Evolutionary conservation across 352 stramenopile genomes (phyloP), one percentile per base, ranked within the genome.

Genomic region (Phytophthora tubulina): DNA sequence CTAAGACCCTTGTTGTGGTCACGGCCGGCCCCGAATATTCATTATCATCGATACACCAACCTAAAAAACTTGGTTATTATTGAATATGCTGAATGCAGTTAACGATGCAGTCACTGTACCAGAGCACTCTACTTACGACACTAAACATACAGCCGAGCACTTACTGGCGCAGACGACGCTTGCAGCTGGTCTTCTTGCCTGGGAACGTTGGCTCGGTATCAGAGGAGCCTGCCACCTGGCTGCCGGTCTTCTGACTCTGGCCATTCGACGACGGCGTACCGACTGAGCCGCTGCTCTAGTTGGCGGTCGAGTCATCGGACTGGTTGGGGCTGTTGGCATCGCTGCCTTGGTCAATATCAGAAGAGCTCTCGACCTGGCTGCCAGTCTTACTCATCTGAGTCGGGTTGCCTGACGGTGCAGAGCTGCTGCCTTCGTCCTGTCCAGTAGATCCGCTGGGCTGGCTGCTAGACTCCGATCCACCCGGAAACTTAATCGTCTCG

Each of bases 161-260:
- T 66, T 72, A 72, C 31, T 64, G 55, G 15, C 62, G 62, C 6
- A 70, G 53, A 63, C 67, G 67, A 21, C 60, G 60, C 54, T 75
- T 75, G 67, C 67, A 75, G 59, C 66, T 63, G 39, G 44, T 63
- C 10, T 50, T 54, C 4, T 54, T 55, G 30, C 51, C 50, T 3
- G 57, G 58, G 44, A 64, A 39, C 13, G 30, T 63, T 30, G 66
- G 57, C 17, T 67, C 56, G 8, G 58, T 32, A 7, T 14, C 36
- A 48, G 65, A 73, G 13, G 65, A 68, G 14, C 56, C 65, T 5
- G 49, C 39, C 57, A 68, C 50, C n/a, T 67, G 56, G 30, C 65
- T 73, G 57, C 42, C 65, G 4, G 41, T 63, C 42, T 50, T 63
- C 39, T 63, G 39, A 15, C 49, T 57, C 15, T 72, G 15, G 39